Conservation (phyloP, 164 flowering plant genomes). For the Vitis labrusca region DNA sequence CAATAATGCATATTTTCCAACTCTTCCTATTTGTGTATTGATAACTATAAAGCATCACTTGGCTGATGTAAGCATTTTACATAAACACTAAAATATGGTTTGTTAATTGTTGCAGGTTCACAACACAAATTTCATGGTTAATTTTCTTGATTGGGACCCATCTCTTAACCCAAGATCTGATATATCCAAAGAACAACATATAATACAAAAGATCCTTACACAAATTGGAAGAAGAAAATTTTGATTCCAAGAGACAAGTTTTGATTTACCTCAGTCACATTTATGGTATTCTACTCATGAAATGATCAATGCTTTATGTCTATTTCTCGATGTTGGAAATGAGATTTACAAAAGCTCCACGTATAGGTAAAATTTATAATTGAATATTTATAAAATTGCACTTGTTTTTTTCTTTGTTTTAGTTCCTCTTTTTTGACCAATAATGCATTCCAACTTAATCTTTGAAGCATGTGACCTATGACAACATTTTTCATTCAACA, state of each 20-base stretch:
- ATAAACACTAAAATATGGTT: not conserved
- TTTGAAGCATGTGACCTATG: not conserved
- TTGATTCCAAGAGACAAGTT: slow-evolving; percentile 37
- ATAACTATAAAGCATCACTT: not conserved
- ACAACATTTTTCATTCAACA: too few species aligned
- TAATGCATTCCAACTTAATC: not conserved
- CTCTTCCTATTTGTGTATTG: not conserved
- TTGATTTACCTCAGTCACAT: slow-evolving; percentile 64
- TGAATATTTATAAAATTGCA: not conserved
- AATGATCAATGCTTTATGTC: slow-evolving; percentile 54
- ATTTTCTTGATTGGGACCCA: slow-evolving; percentile 91
- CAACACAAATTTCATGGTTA: slow-evolving; percentile 79
- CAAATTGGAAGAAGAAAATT: slow-evolving; percentile 39
- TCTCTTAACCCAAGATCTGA: slow-evolving; percentile 24
- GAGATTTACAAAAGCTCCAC: slow-evolving; percentile 67
- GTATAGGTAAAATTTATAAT: slow-evolving; percentile 54
- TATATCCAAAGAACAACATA: slow-evolving; percentile 16
- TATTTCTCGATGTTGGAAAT: slow-evolving; percentile 71
- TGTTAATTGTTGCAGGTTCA: slow-evolving; percentile 63
- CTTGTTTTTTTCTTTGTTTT: too few species aligned
- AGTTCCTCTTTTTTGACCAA: too few species aligned
- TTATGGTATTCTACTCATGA: slow-evolving; percentile 78
- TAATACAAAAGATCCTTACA: slow-evolving; percentile 16
- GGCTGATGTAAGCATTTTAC: not conserved
- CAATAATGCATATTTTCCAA: not conserved